Evolutionary conservation across 192 early-diverging fungal species (phyloP).

Genomic region (Gonapodya prolifera): DNA sequence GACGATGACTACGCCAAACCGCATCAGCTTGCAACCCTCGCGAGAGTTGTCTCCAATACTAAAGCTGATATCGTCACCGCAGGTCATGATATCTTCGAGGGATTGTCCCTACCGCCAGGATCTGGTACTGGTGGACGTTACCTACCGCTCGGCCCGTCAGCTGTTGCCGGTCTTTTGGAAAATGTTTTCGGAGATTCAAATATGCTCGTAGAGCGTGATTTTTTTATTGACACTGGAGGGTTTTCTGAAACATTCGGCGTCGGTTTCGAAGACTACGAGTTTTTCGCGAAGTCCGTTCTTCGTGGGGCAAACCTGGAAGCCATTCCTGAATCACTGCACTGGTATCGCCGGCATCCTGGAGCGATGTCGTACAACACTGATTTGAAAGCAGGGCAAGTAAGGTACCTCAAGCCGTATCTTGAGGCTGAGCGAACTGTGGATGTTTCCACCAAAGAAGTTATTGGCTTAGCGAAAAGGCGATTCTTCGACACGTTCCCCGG

Average conservation of each 20-base stretch:
- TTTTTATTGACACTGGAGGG: slow-evolving; percentile 19
- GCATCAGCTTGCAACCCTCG: slow-evolving; percentile 23
- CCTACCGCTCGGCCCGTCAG: slow-evolving; percentile 22
- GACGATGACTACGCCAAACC: slow-evolving; percentile 28
- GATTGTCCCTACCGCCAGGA: slow-evolving; percentile 9
- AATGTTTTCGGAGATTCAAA: slow-evolving; percentile 29
- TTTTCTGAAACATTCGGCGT: slow-evolving; percentile 28
- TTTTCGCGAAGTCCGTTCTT: slow-evolving; percentile 20
- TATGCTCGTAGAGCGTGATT: slow-evolving; percentile 22
- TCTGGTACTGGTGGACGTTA: slow-evolving; percentile 8
- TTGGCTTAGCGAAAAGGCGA: not conserved
- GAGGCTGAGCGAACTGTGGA: not conserved
- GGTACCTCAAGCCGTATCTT: not conserved
- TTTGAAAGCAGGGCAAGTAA: slow-evolving; percentile 4
- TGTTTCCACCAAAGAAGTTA: not conserved
- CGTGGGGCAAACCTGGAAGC: slow-evolving; percentile 16
- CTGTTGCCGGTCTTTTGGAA: slow-evolving; percentile 22
- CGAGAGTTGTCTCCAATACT: slow-evolving; percentile 27
- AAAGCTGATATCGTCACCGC: slow-evolving; percentile 24
- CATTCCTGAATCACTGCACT: slow-evolving; percentile 22
- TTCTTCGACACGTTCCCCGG: not conserved
- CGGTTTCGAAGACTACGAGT: slow-evolving; percentile 32
- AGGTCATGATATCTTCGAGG: slow-evolving; percentile 24
- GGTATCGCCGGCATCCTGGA: slow-evolving; percentile 14
- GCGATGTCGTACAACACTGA: slow-evolving; percentile 10